Evolutionary conservation across 495 filamentous ascomycete species (phyloP), one percentile per base, ranked within the genome.

Genomic region (Penicillium arizonense): DNA sequence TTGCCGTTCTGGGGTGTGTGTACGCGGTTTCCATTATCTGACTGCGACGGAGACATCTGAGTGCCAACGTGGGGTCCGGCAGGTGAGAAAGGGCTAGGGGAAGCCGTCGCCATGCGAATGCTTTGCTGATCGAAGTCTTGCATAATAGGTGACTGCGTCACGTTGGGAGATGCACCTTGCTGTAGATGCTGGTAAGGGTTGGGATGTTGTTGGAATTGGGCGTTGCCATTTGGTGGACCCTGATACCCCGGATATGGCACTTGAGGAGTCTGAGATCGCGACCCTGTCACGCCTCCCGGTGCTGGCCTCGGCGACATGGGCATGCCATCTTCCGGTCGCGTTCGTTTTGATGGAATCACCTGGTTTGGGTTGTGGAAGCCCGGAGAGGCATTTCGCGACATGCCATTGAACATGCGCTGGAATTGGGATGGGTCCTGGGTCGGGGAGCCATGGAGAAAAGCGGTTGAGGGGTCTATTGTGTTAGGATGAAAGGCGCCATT

Each of bases 241-340:
- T 79, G 82, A 65, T 84, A 83, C 61, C 87, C 77, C 55, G 81
- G 77, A 76, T 85, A 78, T 44, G 78, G 70, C 58, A 82, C 73
- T 58, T 95, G 87, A 28, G 93, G 93, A 26, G 93, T 97, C 59
- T 96, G 92, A 57, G 93, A 92, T 69, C 92, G 90, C 69, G 93
- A 96, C 32, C 82, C 84, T 28, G 87, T 83, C 23, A 91, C 69
- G 65, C 85, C 86, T 20, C 85, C 86, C 13, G 88, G 85, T 35
- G 84, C 82, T 68, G 84, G 89, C 63, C 86, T 81, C 49, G 92
- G 91, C 28, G 92, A 96, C 73, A 87, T 85, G 48, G 81, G 82
- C 56, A 94, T 80, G 52, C 83, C 88, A 72, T 96, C 91, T 71
- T 95, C 90, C 24, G 90, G 89, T 50, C 91, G 82, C 33, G 88